These are phyloP conservation scores for Primulina eburnea DNA, from an alignment of 257 asterid species.

Conservation along the genomic window DNA sequence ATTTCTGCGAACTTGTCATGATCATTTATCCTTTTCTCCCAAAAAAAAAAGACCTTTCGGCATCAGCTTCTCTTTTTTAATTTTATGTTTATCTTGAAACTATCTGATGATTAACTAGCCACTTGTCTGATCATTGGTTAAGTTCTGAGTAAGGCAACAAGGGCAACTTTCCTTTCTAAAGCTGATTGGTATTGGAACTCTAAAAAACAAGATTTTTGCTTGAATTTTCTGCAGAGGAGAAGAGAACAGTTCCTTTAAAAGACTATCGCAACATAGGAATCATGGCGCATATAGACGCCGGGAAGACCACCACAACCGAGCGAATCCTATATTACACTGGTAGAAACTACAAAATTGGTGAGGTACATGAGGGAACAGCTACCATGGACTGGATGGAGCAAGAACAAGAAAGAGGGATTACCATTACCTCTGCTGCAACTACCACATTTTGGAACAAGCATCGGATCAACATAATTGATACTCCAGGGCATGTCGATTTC, in stretches of 20 bases:
- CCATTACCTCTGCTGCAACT: slow-evolving; percentile 95
- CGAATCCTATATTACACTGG: slow-evolving; percentile 87
- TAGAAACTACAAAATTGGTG: slow-evolving; percentile 91
- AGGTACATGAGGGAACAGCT: slow-evolving; percentile 97
- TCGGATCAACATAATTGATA: slow-evolving; percentile 91
- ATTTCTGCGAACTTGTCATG: not conserved
- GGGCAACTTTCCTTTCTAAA: not conserved
- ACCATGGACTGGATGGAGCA: slow-evolving; percentile 99
- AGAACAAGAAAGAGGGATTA: slow-evolving; percentile 95
- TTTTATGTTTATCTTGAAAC: slow-evolving; percentile 2
- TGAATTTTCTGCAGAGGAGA: slow-evolving; percentile 53
- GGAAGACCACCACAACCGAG: slow-evolving; percentile 96
- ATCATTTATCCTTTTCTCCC: not conserved
- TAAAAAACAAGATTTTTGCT: not conserved
- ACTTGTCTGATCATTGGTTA: not conserved
- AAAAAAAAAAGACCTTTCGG: not conserved
- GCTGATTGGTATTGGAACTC: slow-evolving; percentile 7
- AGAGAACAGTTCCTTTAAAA: slow-evolving; percentile 61
- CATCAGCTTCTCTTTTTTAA: not conserved
- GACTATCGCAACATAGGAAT: slow-evolving; percentile 96
- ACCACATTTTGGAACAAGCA: slow-evolving; percentile 94
- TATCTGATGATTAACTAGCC: slow-evolving; percentile 6
- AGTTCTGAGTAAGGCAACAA: not conserved
- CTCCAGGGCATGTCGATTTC: slow-evolving; percentile 98
- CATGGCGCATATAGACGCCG: slow-evolving; percentile 98